phyloP scores from a whole-genome alignment of 148 eudicot species.

The Polygonum maritimum region DNA sequence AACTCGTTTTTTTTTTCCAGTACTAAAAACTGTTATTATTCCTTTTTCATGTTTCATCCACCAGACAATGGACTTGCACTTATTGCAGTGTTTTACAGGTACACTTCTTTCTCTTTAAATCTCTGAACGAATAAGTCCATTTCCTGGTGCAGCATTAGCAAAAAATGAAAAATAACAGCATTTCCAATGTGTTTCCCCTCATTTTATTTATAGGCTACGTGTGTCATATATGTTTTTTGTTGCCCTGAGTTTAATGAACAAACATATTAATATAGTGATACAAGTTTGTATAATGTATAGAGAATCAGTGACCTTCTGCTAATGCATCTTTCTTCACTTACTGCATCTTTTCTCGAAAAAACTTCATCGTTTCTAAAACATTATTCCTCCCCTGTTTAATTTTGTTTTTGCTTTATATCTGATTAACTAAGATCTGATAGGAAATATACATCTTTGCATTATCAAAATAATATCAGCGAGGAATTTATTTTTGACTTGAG shows the following conservation, averaged over 20 bases:
- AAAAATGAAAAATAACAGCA: neutral
- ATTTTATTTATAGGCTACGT: neutral
- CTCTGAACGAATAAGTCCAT: neutral
- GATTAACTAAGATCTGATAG: neutral
- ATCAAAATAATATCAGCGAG: neutral
- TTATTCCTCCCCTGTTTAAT: neutral
- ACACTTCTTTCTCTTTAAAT: constrained; percentile 13
- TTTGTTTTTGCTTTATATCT: neutral
- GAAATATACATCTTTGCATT: neutral
- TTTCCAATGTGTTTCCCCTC: neutral
- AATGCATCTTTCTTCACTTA: neutral
- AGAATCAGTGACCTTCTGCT: neutral
- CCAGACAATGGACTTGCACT: constrained; percentile 74
- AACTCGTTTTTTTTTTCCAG: neutral
- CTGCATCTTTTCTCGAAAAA: neutral
- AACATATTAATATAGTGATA: neutral
- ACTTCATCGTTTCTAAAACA: neutral
- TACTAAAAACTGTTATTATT: no score
- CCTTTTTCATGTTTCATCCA: constrained; percentile 10
- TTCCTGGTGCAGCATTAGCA: neutral
- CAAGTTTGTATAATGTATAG: neutral
- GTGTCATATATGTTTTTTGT: neutral
- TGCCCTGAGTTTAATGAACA: neutral
- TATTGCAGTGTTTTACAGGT: constrained; percentile 83
- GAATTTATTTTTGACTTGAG: neutral